Evolutionary conservation across 805 yeast genomes (phyloP).

Genomic region (Phaffomyces antillensis): DNA sequence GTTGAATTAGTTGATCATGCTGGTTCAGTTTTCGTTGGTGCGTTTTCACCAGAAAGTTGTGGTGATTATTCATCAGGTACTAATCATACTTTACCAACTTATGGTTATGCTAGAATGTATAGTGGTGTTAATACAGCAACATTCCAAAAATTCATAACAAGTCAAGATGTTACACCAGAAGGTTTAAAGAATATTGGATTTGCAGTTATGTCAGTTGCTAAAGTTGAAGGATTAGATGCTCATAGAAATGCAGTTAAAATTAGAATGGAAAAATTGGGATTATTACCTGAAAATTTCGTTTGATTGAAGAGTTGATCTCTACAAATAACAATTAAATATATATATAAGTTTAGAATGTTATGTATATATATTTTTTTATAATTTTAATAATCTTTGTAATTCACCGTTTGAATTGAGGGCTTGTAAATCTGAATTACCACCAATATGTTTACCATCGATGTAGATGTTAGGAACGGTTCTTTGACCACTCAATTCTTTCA

Average conservation of each 20-base stretch:
- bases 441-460: constrained; percentile 87
- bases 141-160: constrained; percentile 89
- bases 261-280: constrained; percentile 74
- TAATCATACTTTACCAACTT: constrained; percentile 96
- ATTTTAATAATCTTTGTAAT: constrained; percentile 37
- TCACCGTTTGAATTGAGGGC: constrained; percentile 54
- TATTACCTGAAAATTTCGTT: constrained; percentile 30
- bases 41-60: constrained; percentile 93
- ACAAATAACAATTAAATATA: no score
- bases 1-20: constrained; percentile 82
- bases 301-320: constrained; percentile 7
- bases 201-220: constrained; percentile 94
- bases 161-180: constrained; percentile 81
- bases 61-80: constrained; percentile 99
- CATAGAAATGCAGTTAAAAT: constrained; percentile 96
- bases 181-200: constrained; percentile 89
- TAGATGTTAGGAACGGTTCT: constrained; percentile 90
- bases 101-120: constrained; percentile 96
- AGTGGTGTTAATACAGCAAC: constrained; percentile 96
- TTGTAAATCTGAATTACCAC: constrained; percentile 91
- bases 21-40: constrained; percentile 95
- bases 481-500: constrained; percentile 76
- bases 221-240: constrained; percentile 93
- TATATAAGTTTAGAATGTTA: neutral
- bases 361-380: constrained; percentile 9